Conservation (phyloP, 2,329 filamentous ascomycete genomes). For the Neoarthrinium moseri region DNA sequence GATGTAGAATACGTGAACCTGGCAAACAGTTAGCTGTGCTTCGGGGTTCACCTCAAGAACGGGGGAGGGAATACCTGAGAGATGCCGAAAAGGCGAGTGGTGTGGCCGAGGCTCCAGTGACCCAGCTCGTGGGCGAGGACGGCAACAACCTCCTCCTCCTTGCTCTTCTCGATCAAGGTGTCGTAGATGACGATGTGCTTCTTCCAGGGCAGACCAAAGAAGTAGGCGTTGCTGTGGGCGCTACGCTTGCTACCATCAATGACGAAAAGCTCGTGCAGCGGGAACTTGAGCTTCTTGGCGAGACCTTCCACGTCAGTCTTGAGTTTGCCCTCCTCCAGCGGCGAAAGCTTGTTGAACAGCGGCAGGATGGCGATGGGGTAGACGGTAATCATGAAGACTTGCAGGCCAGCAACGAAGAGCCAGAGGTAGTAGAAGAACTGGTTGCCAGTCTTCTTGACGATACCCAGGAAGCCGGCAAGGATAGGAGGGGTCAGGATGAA, state of each 20-base stretch:
- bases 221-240: slow-evolving; percentile 89
- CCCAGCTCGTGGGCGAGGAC: slow-evolving; percentile 94
- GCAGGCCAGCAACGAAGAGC: slow-evolving; percentile 85
- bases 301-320: slow-evolving; percentile 86
- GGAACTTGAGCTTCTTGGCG: slow-evolving; percentile 82
- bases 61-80: slow-evolving; percentile 65
- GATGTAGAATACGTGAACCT: slow-evolving; percentile 94
- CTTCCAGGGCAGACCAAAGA: slow-evolving; percentile 98
- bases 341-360: slow-evolving; percentile 97
- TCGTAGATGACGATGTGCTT: slow-evolving; percentile 99
- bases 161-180: slow-evolving; percentile 93
- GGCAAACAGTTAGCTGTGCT: slow-evolving; percentile 34
- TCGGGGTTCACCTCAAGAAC: too few relatives aligned
- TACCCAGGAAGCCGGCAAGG: slow-evolving; percentile 87
- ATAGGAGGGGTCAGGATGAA: slow-evolving; percentile 82
- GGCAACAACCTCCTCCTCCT: slow-evolving; percentile 88
- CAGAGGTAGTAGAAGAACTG: slow-evolving; percentile 98
- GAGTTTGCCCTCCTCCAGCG: slow-evolving; percentile 80
- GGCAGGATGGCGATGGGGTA: slow-evolving; percentile 94
- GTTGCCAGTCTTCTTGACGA: slow-evolving; percentile 90
- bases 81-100: slow-evolving; percentile 85
- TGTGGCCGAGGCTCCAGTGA: slow-evolving; percentile 96
- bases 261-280: slow-evolving; percentile 87
- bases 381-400: slow-evolving; percentile 92
- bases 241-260: slow-evolving; percentile 90